A percentile compares a stretch with the other conserved stretches of the same genome.
Conservation (phyloP, 495 filamentous ascomycete genomes). For the Neurospora pannonica region DNA sequence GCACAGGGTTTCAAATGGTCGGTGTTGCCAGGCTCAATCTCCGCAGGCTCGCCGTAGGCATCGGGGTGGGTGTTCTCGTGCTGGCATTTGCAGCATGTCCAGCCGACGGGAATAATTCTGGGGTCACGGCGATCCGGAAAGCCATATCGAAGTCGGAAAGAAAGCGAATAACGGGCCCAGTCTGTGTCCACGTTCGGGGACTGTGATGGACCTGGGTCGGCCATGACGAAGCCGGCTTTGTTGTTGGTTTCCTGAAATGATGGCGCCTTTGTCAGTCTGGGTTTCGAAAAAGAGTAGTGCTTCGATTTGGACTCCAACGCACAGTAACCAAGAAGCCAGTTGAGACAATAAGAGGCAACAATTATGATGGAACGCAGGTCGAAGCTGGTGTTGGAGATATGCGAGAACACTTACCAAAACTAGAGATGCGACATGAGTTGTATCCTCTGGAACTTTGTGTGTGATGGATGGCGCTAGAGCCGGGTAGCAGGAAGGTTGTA, state of each 20-base stretch:
- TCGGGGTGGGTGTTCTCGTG: background rate
- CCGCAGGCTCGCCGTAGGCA: background rate
- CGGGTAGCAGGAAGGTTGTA: background rate
- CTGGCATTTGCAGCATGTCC: background rate
- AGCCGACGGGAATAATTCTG: background rate
- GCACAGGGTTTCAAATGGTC: background rate
- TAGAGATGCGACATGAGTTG: background rate
- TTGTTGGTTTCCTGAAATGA: background rate
- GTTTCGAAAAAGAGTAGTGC: background rate
- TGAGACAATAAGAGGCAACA: background rate
- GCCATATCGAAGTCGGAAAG: background rate
- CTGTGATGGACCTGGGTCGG: background rate
- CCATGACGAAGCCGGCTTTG: background rate
- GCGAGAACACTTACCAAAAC: background rate
- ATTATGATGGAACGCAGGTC: background rate
- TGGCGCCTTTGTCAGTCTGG: background rate
- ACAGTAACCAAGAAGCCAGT: background rate
- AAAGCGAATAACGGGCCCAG: background rate
- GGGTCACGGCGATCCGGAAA: background rate
- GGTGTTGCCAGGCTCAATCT: background rate
- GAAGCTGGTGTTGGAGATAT: background rate
- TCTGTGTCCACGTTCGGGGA: background rate
- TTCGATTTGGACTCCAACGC: background rate
- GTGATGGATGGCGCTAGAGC: background rate
- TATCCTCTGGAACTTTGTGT: background rate